Conservation (phyloP, 129 eudicot genomes). For the Helichrysum umbraculigerum region DNA sequence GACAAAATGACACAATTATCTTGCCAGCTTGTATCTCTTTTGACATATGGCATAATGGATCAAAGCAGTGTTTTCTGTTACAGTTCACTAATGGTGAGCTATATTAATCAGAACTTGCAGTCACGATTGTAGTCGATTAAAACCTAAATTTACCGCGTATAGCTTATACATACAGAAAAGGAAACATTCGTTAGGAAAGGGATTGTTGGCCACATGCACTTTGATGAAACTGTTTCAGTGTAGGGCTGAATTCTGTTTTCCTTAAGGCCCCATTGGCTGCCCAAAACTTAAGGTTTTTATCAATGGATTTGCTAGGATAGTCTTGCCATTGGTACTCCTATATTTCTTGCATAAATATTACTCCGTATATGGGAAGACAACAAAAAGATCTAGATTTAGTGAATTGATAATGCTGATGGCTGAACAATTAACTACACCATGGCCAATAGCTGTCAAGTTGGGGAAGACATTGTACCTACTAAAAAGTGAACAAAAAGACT, state of each 20-base stretch:
- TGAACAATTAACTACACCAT: no score
- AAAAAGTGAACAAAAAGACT: background rate
- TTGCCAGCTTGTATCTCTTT: background rate
- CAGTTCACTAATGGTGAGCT: background rate
- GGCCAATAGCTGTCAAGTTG: background rate
- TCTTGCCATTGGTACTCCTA: background rate
- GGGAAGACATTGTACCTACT: background rate
- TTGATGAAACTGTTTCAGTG: constrained; percentile 32
- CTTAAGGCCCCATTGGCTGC: constrained; percentile 21
- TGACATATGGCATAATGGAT: background rate
- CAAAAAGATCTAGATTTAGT: background rate
- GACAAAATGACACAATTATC: no score
- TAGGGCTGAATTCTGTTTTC: constrained; percentile 16
- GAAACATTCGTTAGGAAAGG: no score
- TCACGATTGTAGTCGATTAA: background rate
- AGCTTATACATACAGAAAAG: no score
- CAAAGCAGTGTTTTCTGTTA: background rate
- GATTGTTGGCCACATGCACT: constrained; percentile 33
- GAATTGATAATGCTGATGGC: no score
- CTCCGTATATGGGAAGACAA: background rate
- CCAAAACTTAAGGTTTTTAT: constrained; percentile 5
- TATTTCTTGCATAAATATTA: constrained; percentile 4
- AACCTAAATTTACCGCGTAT: background rate
- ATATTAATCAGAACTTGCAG: background rate
- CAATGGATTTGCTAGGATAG: background rate